phyloP scores from a whole-genome alignment of 306 rosid genomes.

The Castanopsis chinensis region DNA sequence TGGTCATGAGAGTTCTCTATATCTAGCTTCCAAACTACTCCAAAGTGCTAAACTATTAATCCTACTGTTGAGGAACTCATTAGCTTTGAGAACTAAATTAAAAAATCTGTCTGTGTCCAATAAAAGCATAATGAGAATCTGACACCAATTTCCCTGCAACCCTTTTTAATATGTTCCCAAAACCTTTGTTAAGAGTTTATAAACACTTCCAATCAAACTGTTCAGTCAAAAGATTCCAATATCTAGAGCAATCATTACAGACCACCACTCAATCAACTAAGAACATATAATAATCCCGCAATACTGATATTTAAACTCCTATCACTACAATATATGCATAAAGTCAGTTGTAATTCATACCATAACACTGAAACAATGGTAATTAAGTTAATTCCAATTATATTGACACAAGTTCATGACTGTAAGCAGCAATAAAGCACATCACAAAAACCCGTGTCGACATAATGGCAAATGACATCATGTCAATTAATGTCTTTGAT shows the following conservation, averaged over 20 bases:
- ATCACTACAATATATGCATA: neutral
- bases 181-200: neutral
- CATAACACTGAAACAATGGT: neutral
- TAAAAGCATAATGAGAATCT: neutral
- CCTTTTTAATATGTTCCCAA: neutral
- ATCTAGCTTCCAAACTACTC: neutral
- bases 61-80: neutral
- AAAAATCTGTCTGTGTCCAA: neutral
- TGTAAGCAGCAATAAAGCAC: neutral
- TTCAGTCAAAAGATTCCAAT: neutral
- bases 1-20: neutral
- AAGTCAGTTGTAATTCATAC: no score
- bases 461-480: neutral
- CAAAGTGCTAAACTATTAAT: neutral
- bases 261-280: neutral
- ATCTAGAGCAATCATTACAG: neutral
- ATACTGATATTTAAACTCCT: neutral
- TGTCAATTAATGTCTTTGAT: neutral
- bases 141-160: neutral
- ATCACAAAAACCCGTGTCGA: neutral
- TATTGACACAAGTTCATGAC: neutral
- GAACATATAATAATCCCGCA: neutral
- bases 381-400: neutral
- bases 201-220: neutral
- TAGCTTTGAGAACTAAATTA: neutral